A percentile compares a stretch with the other conserved stretches of the same genome.
phyloP scores from a whole-genome alignment of 345 rosid species.

The Carallia brachiata region DNA sequence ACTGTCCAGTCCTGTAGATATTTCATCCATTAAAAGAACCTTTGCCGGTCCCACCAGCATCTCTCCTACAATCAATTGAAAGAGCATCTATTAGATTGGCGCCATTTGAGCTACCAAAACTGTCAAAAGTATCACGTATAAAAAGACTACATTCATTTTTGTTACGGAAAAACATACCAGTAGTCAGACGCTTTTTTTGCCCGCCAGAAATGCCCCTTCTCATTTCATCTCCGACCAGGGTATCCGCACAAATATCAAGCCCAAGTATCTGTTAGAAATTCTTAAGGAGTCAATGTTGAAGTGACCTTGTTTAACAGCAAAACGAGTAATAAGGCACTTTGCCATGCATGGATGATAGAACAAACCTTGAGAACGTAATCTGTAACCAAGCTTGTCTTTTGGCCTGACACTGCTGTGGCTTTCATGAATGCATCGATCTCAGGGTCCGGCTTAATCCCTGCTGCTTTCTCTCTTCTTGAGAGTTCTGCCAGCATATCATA shows the following conservation, averaged over 20 bases:
- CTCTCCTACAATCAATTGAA: conserved; percentile 58
- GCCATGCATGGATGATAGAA: background rate
- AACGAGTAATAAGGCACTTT: background rate
- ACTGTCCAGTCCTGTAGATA: conserved; percentile 90
- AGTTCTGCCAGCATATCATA: conserved; percentile 44
- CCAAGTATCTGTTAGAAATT: conserved; percentile 41
- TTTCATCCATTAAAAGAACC: conserved; percentile 88
- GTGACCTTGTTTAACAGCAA: background rate
- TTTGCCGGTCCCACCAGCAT: conserved; percentile 94
- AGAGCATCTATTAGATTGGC: conserved; percentile 7
- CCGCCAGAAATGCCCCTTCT: conserved; percentile 51
- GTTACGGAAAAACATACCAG: conserved; percentile 25
- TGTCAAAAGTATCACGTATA: background rate
- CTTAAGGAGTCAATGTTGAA: background rate
- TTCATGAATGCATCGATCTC: conserved; percentile 53
- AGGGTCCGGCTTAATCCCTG: conserved; percentile 46
- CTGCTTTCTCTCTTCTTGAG: conserved; percentile 40
- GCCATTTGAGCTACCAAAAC: background rate
- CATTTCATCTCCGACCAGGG: conserved; percentile 45
- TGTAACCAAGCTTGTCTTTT: conserved; percentile 41
- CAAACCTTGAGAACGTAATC: conserved; percentile 48
- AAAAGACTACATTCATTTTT: too few relatives aligned
- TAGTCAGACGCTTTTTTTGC: conserved; percentile 53
- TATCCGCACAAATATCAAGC: conserved; percentile 45
- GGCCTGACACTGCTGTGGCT: conserved; percentile 46